Evolutionary conservation across 805 yeast genomes (phyloP).

Genomic region (Wickerhamiella allomyrinae): DNA sequence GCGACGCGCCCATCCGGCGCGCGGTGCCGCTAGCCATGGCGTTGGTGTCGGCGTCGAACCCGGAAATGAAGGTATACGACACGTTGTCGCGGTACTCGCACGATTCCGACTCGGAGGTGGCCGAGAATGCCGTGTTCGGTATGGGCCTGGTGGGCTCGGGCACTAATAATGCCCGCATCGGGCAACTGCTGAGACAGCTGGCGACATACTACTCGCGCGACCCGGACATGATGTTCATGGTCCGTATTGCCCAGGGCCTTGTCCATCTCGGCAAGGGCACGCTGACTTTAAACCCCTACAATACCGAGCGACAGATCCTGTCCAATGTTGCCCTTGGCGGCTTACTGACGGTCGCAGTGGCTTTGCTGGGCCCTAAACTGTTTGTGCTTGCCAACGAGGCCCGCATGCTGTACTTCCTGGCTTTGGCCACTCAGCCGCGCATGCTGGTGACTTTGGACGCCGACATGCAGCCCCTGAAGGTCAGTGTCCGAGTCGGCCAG

Average conservation of each 20-base stretch:
- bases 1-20: constrained; percentile 76
- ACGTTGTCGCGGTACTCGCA: constrained; percentile 92
- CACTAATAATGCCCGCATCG: constrained; percentile 94
- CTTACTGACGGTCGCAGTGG: constrained; percentile 66
- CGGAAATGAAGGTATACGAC: constrained; percentile 94
- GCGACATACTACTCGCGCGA: constrained; percentile 88
- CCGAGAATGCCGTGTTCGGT: constrained; percentile 84
- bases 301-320: constrained; percentile 71
- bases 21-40: constrained; percentile 99
- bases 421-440: constrained; percentile 84
- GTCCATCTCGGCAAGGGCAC: constrained; percentile 96
- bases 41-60: constrained; percentile 78
- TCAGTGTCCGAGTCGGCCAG: constrained; percentile 94
- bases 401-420: constrained; percentile 67
- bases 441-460: constrained; percentile 89
- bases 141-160: constrained; percentile 99
- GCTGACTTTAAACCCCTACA: constrained; percentile 74
- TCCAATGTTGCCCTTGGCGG: constrained; percentile 87
- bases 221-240: constrained; percentile 80
- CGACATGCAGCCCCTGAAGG: constrained; percentile 78
- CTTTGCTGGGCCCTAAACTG: constrained; percentile 70
- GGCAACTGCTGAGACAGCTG: constrained; percentile 85
- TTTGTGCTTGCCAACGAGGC: constrained; percentile 67
- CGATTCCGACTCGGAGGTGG: constrained; percentile 87
- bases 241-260: constrained; percentile 88